Evolutionary conservation across 192 early-diverging fungal genomes (phyloP).

Genomic region (Coemansia sp.): DNA sequence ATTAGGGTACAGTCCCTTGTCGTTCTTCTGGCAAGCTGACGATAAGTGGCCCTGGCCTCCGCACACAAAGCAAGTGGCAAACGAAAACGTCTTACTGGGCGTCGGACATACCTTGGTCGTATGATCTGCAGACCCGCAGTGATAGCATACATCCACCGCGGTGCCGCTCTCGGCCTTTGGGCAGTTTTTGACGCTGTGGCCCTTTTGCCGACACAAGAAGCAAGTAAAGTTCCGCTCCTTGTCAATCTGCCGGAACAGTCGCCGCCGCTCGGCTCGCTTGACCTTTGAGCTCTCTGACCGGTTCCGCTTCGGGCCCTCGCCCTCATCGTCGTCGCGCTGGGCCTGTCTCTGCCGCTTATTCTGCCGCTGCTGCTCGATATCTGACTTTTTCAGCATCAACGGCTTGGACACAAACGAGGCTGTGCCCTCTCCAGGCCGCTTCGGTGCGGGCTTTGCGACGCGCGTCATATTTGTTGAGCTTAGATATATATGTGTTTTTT

Average conservation of each 20-base stretch:
- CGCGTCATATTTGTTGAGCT: slow-evolving; percentile 57
- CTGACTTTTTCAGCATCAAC: slow-evolving; percentile 55
- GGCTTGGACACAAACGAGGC: slow-evolving; percentile 54
- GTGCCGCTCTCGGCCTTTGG: slow-evolving; percentile 60
- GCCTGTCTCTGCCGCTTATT: slow-evolving; percentile 18
- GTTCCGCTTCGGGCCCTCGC: slow-evolving; percentile 16
- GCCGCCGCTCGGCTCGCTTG: slow-evolving; percentile 42
- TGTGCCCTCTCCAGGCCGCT: slow-evolving; percentile 58
- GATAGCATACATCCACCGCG: slow-evolving; percentile 78
- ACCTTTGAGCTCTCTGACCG: slow-evolving; percentile 27
- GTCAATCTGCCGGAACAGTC: slow-evolving; percentile 28
- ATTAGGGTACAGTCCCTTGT: slow-evolving; percentile 86
- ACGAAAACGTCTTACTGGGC: slow-evolving; percentile 65
- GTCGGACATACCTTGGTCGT: slow-evolving; percentile 75
- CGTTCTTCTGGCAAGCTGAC: slow-evolving; percentile 84
- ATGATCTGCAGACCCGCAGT: slow-evolving; percentile 87
- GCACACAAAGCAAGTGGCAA: slow-evolving; percentile 90
- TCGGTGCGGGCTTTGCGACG: slow-evolving; percentile 61
- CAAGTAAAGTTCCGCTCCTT: slow-evolving; percentile 63
- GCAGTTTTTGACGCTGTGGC: slow-evolving; percentile 86
- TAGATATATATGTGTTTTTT: background rate
- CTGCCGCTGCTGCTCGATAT: slow-evolving; percentile 36
- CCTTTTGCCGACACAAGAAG: slow-evolving; percentile 83
- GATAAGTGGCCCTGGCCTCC: slow-evolving; percentile 82
- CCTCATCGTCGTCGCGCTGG: background rate